Base-by-base conservation (phyloP, 2,329 filamentous ascomycete species). In the Fusarium siculi region DNA sequence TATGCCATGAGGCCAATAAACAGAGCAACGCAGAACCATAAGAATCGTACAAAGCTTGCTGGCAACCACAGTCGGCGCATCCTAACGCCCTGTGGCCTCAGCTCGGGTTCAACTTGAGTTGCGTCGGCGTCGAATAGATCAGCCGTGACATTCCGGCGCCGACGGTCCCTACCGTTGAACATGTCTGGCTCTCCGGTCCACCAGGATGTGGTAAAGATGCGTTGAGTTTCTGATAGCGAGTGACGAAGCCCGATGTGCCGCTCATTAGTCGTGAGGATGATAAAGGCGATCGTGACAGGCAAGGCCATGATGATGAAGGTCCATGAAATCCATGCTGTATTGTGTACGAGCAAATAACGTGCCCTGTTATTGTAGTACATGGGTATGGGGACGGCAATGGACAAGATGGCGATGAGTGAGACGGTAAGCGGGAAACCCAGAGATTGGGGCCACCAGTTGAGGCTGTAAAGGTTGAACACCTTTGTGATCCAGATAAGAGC, bases 401-500 rank as follows among this genome's bases (percentile, higher is more conserved):
- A 91, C n/a, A 91, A 74, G 19, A 88, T 81, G 50, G 88, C 89
- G 68, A 92, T 91, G 44, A 90, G 81, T 9, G 87, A 87, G 56
- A 92, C 85, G 21, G 91, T 92, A n/a, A 89, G 74, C 1, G 90
- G 89, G 69, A 92, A 92, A 2, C 91, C 91, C 11, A 92, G 82
- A 11, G 87, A 87, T 63, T 88, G 84, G 12, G 90, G 90, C 90
- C 90, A 93, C 91, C 91, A 93, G 81, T 93, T 93, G 63, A 93
- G 83, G 69, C 88, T 90, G 83, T 93, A 93, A 28, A 93, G 85
- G 76, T 93, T 93, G 80, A 93, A 93, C 9, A 92, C 87, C 77
- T 92, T 92, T 53, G 91, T 93, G 78, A 93, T 92, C 90, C 90
- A 93, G 68, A 91, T 87, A 74, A 93, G 81, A 5, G 90, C 91